Evolutionary conservation across 371 early-diverging fungal genomes (phyloP).

Genomic region (Apophysomyces trapeziformis): DNA sequence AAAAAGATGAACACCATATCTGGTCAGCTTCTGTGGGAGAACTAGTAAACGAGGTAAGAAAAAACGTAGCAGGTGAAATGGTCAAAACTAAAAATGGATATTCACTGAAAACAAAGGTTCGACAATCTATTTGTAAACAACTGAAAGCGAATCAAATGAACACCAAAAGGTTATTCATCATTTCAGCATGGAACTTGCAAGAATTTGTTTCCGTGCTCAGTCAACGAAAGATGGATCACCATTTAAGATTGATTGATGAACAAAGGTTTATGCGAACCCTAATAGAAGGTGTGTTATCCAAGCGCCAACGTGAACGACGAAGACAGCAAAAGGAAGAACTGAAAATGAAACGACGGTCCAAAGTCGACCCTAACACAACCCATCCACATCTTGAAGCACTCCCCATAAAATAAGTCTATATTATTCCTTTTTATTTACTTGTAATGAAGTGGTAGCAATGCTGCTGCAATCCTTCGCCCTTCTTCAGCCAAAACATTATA

Average conservation of each 20-base stretch:
- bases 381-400: neutral
- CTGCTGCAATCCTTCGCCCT: slow-evolving; percentile 65
- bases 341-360: neutral
- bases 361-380: neutral
- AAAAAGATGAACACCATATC: slow-evolving; percentile 18
- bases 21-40: slow-evolving; percentile 47
- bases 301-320: slow-evolving; percentile 29
- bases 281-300: slow-evolving; percentile 44
- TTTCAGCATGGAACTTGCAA: slow-evolving; percentile 45
- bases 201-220: slow-evolving; percentile 42
- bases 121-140: slow-evolving; percentile 35
- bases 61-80: too few species aligned
- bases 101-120: too few species aligned
- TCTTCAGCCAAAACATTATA: slow-evolving; percentile 69
- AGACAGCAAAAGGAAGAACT: slow-evolving; percentile 7
- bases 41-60: slow-evolving; percentile 37
- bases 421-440: slow-evolving; percentile 1
- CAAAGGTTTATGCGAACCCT: slow-evolving; percentile 42
- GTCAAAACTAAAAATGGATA: too few species aligned
- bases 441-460: slow-evolving; percentile 51
- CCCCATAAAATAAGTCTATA: neutral
- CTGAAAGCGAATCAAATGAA: slow-evolving; percentile 39
- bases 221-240: slow-evolving; percentile 28
- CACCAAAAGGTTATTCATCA: slow-evolving; percentile 41
- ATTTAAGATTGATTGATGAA: slow-evolving; percentile 40